Evolutionary conservation across 129 eudicot genomes (phyloP), one percentile per base, ranked within the genome.

Genomic region (Flaveria robusta): DNA sequence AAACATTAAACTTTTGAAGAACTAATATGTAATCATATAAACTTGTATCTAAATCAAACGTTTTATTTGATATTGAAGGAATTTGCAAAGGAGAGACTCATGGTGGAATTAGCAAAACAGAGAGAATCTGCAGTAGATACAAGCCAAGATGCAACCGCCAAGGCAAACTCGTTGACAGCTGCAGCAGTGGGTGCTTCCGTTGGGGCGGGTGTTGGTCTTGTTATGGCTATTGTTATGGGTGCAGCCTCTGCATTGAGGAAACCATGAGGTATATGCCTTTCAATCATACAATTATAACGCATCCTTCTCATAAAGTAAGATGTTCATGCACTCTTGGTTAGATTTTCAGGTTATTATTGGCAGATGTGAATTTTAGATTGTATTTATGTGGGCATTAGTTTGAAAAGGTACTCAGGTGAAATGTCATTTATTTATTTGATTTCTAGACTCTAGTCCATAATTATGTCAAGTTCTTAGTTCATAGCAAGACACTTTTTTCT

Each of bases 211-310:
- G 85, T 94, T 67, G 98, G 98, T 23, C 54, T 94, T 64, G 80
- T 94, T 45, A 81, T 94, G 88, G 98, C 98, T 23, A 90, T 94
- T 76, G 98, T 91, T 50, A 80, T 94, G 97, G 98, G 98, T 75
- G 98, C 98, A 29, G 98, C 97, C 64, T 94, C 98, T 54, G 97
- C 96, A 70, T 81, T 91, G 87, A 91, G 98, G 83, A 94, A 94
- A 85, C 98, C 98, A 34, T 94, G 86, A 91, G 50, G 10, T 5
- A 63, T n/a, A 72, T 37, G 43, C 47, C 72, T 51, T 41, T 16
- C 18, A 58, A 5, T 37, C 51, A 54, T 75, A 62, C 9, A 51
- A n/a, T 24, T 63, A 62, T 24, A 51, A 41, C 51, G 15, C 52
- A 1, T 42, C 39, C 23, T 29, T 62, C 19, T 12, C 59, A n/a